A percentile compares a stretch with the other conserved stretches of the same genome.
Conservation (phyloP, 805 yeast genomes). For the Scheffersomyces spartinae region DNA sequence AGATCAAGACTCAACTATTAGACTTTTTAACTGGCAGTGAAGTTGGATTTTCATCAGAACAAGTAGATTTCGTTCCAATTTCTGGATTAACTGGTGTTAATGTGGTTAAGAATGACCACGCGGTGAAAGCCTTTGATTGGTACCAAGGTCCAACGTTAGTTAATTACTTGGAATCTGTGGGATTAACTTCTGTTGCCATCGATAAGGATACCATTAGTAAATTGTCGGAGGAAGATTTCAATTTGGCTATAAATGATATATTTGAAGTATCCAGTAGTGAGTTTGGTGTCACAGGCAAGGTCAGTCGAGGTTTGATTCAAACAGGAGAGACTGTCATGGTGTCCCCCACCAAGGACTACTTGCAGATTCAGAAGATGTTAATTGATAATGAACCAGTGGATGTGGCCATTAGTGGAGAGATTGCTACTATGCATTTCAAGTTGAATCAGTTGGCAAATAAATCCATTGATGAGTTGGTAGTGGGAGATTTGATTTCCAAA, state of each 20-base stretch:
- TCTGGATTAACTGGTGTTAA: conserved; percentile 62
- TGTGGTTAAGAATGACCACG: conserved; percentile 34
- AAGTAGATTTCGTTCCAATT: conserved; percentile 48
- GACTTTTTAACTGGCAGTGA: conserved; percentile 38
- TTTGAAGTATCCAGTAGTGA: conserved; percentile 36
- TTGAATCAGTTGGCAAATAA: conserved; percentile 35
- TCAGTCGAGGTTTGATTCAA: conserved; percentile 58
- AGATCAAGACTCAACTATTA: conserved; percentile 36
- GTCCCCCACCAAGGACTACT: conserved; percentile 38
- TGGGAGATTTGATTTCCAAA: conserved; percentile 43
- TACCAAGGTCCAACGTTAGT: conserved; percentile 34
- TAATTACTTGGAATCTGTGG: conserved; percentile 25
- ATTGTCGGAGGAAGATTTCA: conserved; percentile 32
- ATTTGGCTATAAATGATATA: conserved; percentile 55
- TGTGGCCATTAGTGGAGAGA: conserved; percentile 51
- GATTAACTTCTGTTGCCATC: conserved; percentile 7
- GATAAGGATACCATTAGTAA: conserved; percentile 6
- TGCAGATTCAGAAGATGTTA: conserved; percentile 28
- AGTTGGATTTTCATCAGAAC: conserved; percentile 33
- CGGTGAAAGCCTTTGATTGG: conserved; percentile 30
- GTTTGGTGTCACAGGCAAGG: conserved; percentile 49
- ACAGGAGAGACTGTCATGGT: conserved; percentile 54
- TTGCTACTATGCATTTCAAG: conserved; percentile 35
- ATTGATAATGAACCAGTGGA: conserved; percentile 30
- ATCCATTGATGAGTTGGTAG: conserved; percentile 43